Evolutionary conservation across 2,329 filamentous ascomycete species (phyloP).

Genomic region (Aspergillus flavus): DNA sequence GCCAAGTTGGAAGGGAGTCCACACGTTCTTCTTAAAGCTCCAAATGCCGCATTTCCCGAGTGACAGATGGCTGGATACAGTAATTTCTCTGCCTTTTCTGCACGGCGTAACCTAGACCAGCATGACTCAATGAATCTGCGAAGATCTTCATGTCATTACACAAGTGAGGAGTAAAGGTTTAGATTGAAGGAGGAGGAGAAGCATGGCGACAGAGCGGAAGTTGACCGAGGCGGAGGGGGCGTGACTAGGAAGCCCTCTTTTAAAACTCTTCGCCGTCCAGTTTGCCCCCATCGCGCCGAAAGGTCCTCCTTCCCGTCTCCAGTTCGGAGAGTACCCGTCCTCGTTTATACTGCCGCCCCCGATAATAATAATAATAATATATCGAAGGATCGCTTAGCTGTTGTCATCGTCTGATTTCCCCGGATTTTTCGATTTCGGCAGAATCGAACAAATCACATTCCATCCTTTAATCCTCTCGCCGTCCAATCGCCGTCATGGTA

Average conservation of each 20-base stretch:
- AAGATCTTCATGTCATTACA: background rate
- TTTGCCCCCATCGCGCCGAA: constrained; percentile 4
- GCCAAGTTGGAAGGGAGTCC: background rate
- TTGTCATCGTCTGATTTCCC: constrained; percentile 6
- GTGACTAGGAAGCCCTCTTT: constrained; percentile 4
- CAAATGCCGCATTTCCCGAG: background rate
- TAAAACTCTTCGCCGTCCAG: constrained; percentile 1
- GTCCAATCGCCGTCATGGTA: constrained; percentile 13
- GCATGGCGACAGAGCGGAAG: constrained; percentile 20
- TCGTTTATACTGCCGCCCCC: background rate
- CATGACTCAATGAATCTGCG: background rate
- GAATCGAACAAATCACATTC: constrained; percentile 1
- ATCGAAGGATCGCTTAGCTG: background rate
- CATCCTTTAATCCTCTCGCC: constrained; percentile 7
- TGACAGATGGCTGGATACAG: background rate
- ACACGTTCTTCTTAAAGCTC: background rate
- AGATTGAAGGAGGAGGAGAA: background rate
- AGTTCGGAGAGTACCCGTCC: constrained; percentile 3
- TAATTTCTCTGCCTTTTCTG: background rate
- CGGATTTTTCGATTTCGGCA: constrained; percentile 8
- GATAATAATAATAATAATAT: background rate
- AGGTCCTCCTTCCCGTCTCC: constrained; percentile 4
- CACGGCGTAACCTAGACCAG: background rate
- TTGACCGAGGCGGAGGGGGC: constrained; percentile 26
- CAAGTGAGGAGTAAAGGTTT: background rate